A percentile compares a stretch with the other conserved stretches of the same genome.
Conservation (phyloP, 768 basidiomycete genomes). For the Suillus spraguei region DNA sequence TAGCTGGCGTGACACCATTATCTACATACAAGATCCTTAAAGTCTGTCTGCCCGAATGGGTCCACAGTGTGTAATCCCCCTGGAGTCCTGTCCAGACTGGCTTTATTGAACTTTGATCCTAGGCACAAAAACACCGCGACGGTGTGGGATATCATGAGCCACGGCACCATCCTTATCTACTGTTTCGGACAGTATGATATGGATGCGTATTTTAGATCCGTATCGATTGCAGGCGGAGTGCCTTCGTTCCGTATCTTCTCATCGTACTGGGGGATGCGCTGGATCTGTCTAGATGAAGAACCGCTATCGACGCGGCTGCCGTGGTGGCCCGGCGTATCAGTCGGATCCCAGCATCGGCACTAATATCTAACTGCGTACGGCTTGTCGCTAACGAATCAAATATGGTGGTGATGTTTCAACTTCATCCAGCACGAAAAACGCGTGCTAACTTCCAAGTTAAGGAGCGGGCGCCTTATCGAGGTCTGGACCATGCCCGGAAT, state of each 20-base stretch:
- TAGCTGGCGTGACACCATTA: too few species aligned
- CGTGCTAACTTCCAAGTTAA: not conserved
- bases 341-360: too few species aligned
- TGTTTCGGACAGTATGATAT: not conserved
- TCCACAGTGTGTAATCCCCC: not conserved
- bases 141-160: not conserved
- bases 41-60: not conserved
- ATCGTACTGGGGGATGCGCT: not conserved
- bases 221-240: not conserved
- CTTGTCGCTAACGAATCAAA: not conserved
- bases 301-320: not conserved
- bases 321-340: too few species aligned
- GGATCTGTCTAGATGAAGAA: not conserved
- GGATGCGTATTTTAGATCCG: not conserved
- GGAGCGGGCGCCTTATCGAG: not conserved
- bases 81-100: not conserved
- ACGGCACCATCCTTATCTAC: not conserved
- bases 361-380: not conserved
- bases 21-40: too few species aligned
- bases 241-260: not conserved
- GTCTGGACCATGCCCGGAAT: not conserved
- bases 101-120: not conserved
- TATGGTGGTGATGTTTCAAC: not conserved
- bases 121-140: not conserved
- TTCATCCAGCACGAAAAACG: not conserved